phyloP scores from a whole-genome alignment of 2,329 filamentous ascomycete genomes.

The Plectosphaerella plurivora region DNA sequence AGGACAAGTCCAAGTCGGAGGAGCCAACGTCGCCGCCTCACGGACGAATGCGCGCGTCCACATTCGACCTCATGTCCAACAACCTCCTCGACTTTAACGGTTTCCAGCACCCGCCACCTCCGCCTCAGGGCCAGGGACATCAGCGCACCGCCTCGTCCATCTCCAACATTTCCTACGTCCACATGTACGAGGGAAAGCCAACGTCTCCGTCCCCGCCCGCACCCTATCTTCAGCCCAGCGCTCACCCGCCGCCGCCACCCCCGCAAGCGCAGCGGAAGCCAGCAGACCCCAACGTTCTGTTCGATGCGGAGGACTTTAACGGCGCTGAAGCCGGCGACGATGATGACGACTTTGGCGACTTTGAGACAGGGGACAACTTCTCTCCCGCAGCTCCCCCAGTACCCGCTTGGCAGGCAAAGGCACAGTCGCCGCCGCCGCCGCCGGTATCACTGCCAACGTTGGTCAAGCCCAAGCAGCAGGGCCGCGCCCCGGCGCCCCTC shows the following conservation, averaged over 20 bases:
- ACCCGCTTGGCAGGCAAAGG: conserved; percentile 6
- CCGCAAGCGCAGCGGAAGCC: conserved; percentile 9
- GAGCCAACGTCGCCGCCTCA: not conserved
- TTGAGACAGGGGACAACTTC: conserved; percentile 38
- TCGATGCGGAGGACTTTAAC: conserved; percentile 59
- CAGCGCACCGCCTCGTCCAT: conserved; percentile 4
- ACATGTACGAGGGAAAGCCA: too few species aligned
- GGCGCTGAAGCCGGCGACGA: conserved; percentile 34
- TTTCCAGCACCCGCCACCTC: too few species aligned
- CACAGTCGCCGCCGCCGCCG: conserved; percentile 14
- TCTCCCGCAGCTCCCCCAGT: conserved; percentile 1
- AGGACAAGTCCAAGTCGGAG: conserved; percentile 8
- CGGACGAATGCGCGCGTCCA: conserved; percentile 38
- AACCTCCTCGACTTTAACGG: conserved; percentile 37
- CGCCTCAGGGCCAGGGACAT: not conserved
- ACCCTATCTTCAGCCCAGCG: too few species aligned
- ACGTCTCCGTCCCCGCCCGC: too few species aligned
- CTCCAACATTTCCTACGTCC: not conserved
- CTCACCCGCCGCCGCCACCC: not conserved
- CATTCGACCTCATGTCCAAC: conserved; percentile 50
- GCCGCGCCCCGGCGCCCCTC: conserved; percentile 11
- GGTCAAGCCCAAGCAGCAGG: not conserved
- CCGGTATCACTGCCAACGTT: not conserved
- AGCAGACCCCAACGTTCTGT: conserved; percentile 53
- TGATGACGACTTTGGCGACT: conserved; percentile 57